Evolutionary conservation across 108 stramenopile genomes (phyloP), one percentile per base, ranked within the genome.

Genomic region (Nitzschia sp.): DNA sequence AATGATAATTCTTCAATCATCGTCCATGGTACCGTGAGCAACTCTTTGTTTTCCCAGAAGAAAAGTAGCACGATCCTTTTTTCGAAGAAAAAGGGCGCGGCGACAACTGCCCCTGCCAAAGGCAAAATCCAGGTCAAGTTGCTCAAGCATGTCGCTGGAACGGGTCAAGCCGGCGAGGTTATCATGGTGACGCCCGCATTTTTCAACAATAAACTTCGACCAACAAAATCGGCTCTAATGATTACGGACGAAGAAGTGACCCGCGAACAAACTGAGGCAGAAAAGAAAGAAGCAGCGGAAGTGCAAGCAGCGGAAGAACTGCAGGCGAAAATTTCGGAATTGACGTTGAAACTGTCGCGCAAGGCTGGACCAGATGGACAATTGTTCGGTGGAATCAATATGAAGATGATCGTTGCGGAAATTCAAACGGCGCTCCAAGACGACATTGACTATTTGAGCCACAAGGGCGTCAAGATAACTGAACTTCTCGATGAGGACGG

Each of bases 361-460:
- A 88, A 87, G 66, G 81, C 83, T 0, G 90, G 90, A 30, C 87
- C 90, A 9, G 86, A 88, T 47, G 90, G 91, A 3, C 82, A 85
- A 38, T 63, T 92, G 47, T 92, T 92, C 75, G 91, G 86, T 15
- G 86, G 91, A 0, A 80, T 92, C 62, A 85, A 82, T 61, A 68
- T 81, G 16, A 89, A 89, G 56, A 77, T 76, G 48, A 70, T 92
- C 22, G 58, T 89, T 63, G 75, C 75, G 19, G 85, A 81, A 41
- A 50, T 92, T 19, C 71, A 80, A 57, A 56, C 26, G 25, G 5
- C 9, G 5, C 17, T 50, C 19, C 36, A 44, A 61, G 45, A 6
- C 1, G 22, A 19, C 13, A 63, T 81, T 29, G 80, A 80, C 15
- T 68, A 47, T 44, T 74, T 69, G 69, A 71, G 66, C 46, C 55